Percentiles rank a stretch among this genome's conserved stretches.
Conservation (phyloP, 345 rosid species). For the Abelmoschus esculentus region DNA sequence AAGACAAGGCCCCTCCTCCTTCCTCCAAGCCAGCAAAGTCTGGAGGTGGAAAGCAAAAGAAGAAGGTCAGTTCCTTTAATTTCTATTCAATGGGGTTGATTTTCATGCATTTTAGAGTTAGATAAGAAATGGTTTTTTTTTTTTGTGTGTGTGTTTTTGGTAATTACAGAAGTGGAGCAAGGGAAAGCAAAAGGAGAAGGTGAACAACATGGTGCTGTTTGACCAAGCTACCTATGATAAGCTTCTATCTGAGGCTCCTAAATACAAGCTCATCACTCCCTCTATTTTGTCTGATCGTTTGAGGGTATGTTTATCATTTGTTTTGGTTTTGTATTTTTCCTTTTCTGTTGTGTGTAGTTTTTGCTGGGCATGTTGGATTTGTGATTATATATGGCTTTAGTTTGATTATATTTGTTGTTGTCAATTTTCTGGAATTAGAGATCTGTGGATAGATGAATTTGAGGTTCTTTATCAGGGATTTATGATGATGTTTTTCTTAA, state of each 20-base stretch:
- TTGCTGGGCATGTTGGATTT: background rate
- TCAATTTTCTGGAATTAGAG: background rate
- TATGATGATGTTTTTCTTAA: background rate
- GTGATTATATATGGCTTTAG: background rate
- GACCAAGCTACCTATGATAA: background rate
- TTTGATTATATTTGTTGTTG: background rate
- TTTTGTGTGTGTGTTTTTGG: background rate
- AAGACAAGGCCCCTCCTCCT: slow-evolving; percentile 71
- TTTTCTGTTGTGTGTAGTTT: background rate
- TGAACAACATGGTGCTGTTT: slow-evolving; percentile 4
- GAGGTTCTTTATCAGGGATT: background rate
- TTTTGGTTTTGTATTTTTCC: background rate
- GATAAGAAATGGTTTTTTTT: background rate
- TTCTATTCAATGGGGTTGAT: background rate
- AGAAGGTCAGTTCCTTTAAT: slow-evolving; percentile 39
- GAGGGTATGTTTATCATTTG: background rate
- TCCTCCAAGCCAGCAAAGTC: slow-evolving; percentile 71
- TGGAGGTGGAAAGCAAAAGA: slow-evolving; percentile 80
- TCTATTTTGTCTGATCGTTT: background rate
- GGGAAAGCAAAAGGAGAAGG: slow-evolving; percentile 82
- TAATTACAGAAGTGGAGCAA: slow-evolving; percentile 74
- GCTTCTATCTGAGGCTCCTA: background rate
- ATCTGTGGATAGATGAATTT: background rate
- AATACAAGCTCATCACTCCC: background rate
- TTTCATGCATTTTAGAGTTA: background rate